Evolutionary conservation across 202 grass and related monocot genomes (phyloP).

Genomic region (Saccharum hybrid): DNA sequence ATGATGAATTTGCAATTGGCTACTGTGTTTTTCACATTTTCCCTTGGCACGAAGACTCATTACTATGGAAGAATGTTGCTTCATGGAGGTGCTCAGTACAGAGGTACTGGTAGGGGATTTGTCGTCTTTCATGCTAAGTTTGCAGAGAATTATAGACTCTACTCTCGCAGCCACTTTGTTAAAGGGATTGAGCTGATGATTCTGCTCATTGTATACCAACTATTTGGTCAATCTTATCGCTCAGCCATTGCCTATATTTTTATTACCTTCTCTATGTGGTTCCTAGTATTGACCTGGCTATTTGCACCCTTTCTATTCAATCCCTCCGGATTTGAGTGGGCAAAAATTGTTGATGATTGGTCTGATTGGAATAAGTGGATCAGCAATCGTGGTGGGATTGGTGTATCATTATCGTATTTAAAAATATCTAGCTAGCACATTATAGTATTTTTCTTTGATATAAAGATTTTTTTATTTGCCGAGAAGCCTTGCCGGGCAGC

Average conservation of each 20-base stretch:
- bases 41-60: conserved; percentile 92
- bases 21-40: conserved; percentile 93
- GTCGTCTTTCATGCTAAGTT: conserved; percentile 99
- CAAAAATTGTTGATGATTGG: conserved; percentile 95
- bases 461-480: too few species aligned
- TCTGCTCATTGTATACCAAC: conserved; percentile 79
- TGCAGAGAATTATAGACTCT: conserved; percentile 91
- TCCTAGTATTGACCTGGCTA: conserved; percentile 89
- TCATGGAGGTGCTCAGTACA: conserved; percentile 94
- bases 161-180: conserved; percentile 96
- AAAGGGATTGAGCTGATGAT: conserved; percentile 94
- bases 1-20: conserved; percentile 92
- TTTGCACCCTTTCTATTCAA: conserved; percentile 95
- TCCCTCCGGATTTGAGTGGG: conserved; percentile 95
- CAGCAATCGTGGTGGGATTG: conserved; percentile 86
- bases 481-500: too few species aligned
- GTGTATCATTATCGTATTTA: conserved; percentile 41
- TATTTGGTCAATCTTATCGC: conserved; percentile 80
- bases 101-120: conserved; percentile 80
- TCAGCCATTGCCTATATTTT: conserved; percentile 74
- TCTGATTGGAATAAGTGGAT: conserved; percentile 98
- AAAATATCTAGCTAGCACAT: too few species aligned
- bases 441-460: too few species aligned
- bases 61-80: conserved; percentile 92
- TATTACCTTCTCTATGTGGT: conserved; percentile 81